These are phyloP conservation scores for Picea sitchensis DNA, from an alignment of 75 land plant species.

Conservation along the genomic window DNA sequence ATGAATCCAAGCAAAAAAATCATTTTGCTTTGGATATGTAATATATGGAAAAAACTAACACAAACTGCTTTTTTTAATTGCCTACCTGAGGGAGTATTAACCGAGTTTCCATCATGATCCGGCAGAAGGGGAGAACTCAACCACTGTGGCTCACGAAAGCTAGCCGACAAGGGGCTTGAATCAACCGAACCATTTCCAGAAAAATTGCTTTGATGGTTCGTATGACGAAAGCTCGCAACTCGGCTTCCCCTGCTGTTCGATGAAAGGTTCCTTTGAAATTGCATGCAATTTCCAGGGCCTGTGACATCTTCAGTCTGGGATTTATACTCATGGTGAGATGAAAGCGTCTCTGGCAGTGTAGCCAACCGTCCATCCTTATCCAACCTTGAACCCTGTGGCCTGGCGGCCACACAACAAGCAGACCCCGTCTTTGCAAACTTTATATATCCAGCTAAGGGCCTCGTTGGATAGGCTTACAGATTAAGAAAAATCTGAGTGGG, in stretches of 20 bases:
- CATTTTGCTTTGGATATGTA: not conserved
- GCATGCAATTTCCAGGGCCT: not conserved
- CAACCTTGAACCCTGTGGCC: not conserved
- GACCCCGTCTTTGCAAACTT: constrained; percentile 6
- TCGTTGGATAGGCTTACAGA: not conserved
- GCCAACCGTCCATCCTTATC: not conserved
- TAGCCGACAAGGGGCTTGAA: not conserved
- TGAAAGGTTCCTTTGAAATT: not conserved
- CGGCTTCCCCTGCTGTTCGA: constrained; percentile 3
- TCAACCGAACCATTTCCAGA: not conserved
- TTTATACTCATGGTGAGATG: not conserved
- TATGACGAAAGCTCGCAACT: not conserved
- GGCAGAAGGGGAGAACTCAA: not conserved
- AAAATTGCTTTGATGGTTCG: not conserved
- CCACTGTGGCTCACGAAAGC: not conserved
- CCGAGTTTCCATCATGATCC: not conserved
- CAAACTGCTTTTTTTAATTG: not conserved
- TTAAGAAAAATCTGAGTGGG: constrained; percentile 1
- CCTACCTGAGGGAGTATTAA: not conserved
- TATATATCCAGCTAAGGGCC: not conserved
- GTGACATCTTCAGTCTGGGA: not conserved
- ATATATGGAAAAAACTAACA: not conserved
- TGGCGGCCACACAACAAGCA: constrained; percentile 6
- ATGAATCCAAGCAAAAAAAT: too few relatives aligned
- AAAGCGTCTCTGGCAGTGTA: not conserved